Base-by-base conservation (phyloP, 129 eudicot species). In the Centaurea solstitialis region DNA sequence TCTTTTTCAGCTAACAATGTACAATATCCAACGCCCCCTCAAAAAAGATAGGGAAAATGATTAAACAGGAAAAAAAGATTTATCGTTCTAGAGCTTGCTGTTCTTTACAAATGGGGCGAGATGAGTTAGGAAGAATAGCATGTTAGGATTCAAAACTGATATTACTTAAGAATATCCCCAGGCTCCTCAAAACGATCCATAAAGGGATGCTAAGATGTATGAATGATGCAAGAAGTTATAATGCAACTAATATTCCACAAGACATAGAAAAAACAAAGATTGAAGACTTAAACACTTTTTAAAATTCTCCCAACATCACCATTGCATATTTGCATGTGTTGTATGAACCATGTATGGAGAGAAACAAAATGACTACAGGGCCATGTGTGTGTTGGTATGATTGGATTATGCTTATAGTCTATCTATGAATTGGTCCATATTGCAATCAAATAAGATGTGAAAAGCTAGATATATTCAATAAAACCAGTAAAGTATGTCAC, bases 81-180 rank as follows among this genome's bases (percentile, higher is more conserved):
- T 7, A 33, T 4, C 6, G 20, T 68, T 7, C 33, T 23, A 47
- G 59, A 47, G 75, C 15, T 22, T 73, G 38, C 28, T 41, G 45
- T 0, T 41, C 20, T 40, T 5, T 13, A 7, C 43, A 68, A 9
- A 28, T 23, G 53, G 73, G 73, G 15, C 67, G 65, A 41, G 47
- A 78, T 67, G 30, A 28, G 47, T 47, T 47, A 47, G n/a, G 59
- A 47, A 47, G 59, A 45, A 47, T 47, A 13, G 59, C 59, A 47
- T 47, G n/a, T 47, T 47, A 47, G 18, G 18, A 12, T 47, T 47
- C 59, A 13, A 47, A 12, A 13, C 15, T 1, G 18, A 50, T 50
- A 33, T 66, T 69, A 79, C 26, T 24, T 9, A 11, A 35, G 39
- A 43, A 74, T 41, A 45, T 78, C 68, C 73, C 20, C 62, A 76